A percentile compares a stretch with the other conserved stretches of the same genome.
Conservation (phyloP, 2,329 filamentous ascomycete genomes). For the Myriosclerotinia curreyana region DNA sequence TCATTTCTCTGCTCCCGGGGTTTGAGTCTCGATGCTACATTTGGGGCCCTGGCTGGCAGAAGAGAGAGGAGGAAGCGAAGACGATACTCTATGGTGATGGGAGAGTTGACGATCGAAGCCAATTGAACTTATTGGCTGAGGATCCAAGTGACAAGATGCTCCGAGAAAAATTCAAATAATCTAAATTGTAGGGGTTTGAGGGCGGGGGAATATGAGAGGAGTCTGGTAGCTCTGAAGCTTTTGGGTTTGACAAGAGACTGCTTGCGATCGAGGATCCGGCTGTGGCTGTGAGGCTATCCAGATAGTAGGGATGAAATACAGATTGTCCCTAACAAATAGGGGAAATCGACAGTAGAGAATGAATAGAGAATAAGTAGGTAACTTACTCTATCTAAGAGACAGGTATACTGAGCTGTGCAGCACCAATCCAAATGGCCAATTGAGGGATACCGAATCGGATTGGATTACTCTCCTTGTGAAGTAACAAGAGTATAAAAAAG, state of each 20-base stretch:
- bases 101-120: not conserved
- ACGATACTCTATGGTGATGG: not conserved
- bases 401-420: not conserved
- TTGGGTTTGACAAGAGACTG: not conserved
- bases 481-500: not conserved
- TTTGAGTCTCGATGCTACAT: not conserved
- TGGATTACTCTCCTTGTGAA: not conserved
- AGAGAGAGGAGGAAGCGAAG: not conserved
- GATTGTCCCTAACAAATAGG: not conserved
- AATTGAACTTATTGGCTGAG: not conserved
- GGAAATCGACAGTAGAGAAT: too few relatives aligned
- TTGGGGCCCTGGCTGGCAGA: not conserved
- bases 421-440: not conserved
- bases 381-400: slow-evolving; percentile 8
- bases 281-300: not conserved
- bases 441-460: not conserved
- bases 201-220: not conserved
- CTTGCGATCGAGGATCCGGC: not conserved
- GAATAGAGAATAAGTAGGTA: not conserved
- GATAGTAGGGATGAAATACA: not conserved
- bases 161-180: not conserved
- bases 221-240: not conserved
- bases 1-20: not conserved
- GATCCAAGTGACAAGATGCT: too few relatives aligned
- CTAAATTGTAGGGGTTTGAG: not conserved